Evolutionary conservation across 768 basidiomycete species (phyloP).

Genomic region (Mycena crocata): DNA sequence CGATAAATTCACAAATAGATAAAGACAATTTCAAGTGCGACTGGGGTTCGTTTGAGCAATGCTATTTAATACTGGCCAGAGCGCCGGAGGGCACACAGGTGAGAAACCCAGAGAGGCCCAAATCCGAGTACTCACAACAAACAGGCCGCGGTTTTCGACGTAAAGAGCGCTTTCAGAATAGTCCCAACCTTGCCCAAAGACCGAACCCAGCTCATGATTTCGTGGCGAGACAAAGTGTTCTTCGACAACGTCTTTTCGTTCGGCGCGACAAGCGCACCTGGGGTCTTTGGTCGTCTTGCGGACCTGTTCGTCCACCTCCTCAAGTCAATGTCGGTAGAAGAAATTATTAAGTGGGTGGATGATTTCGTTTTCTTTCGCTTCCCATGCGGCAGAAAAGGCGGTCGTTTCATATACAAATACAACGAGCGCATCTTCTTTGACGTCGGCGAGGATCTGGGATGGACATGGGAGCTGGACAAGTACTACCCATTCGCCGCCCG

Average conservation of each 20-base stretch:
- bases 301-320: slow-evolving; percentile 32
- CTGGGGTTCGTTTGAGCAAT: slow-evolving; percentile 33
- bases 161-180: slow-evolving; percentile 24
- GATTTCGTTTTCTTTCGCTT: slow-evolving; percentile 37
- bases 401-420: slow-evolving; percentile 21
- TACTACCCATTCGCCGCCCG: slow-evolving; percentile 13
- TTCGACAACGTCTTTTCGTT: slow-evolving; percentile 33
- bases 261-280: slow-evolving; percentile 25
- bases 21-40: slow-evolving; percentile 25
- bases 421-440: slow-evolving; percentile 27
- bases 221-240: slow-evolving; percentile 8
- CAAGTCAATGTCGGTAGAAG: slow-evolving; percentile 1
- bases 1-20: slow-evolving; percentile 27
- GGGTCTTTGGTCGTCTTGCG: slow-evolving; percentile 33
- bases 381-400: neutral
- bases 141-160: slow-evolving; percentile 30
- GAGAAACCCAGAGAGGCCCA: neutral
- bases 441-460: slow-evolving; percentile 30
- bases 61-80: neutral
- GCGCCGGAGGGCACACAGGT: slow-evolving; percentile 19
- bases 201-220: slow-evolving; percentile 11
- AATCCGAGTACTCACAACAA: neutral
- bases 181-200: slow-evolving; percentile 17
- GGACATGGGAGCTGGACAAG: slow-evolving; percentile 36
- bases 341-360: slow-evolving; percentile 38